phyloP scores from a whole-genome alignment of 345 rosid genomes.

The Clausena lansium region DNA sequence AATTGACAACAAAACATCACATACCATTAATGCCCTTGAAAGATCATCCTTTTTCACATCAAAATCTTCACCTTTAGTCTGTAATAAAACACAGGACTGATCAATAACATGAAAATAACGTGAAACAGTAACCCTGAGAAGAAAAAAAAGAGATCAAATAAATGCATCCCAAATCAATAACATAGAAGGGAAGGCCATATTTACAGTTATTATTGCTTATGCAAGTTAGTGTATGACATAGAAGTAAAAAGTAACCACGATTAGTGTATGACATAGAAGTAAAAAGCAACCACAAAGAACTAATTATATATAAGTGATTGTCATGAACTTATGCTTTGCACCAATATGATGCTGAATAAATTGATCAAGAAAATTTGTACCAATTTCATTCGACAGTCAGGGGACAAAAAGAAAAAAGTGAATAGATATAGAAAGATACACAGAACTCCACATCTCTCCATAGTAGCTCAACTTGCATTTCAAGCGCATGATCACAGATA shows the following conservation, averaged over 20 bases:
- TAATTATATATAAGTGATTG: background rate
- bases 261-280: background rate
- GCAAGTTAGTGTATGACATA: background rate
- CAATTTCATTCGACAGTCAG: background rate
- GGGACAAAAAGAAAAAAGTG: background rate
- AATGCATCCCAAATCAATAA: background rate
- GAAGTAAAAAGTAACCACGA: background rate
- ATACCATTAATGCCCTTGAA: slow-evolving; percentile 74
- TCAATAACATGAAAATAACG: slow-evolving; percentile 10
- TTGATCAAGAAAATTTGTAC: background rate
- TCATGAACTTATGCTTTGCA: background rate
- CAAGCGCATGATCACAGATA: background rate
- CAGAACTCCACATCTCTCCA: background rate
- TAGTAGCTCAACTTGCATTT: background rate
- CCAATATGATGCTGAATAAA: background rate
- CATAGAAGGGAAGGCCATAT: too few relatives aligned
- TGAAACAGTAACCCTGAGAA: background rate
- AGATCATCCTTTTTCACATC: slow-evolving; percentile 71
- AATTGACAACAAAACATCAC: slow-evolving; percentile 21
- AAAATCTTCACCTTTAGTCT: slow-evolving; percentile 61
- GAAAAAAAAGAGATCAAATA: background rate
- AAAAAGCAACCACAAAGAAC: background rate
- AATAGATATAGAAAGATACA: background rate
- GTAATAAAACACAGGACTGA: slow-evolving; percentile 22
- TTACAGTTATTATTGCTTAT: background rate